Evolutionary conservation across 2,329 filamentous ascomycete genomes (phyloP), one percentile per base, ranked within the genome.

Genomic region (Colletotrichum higginsianum): DNA sequence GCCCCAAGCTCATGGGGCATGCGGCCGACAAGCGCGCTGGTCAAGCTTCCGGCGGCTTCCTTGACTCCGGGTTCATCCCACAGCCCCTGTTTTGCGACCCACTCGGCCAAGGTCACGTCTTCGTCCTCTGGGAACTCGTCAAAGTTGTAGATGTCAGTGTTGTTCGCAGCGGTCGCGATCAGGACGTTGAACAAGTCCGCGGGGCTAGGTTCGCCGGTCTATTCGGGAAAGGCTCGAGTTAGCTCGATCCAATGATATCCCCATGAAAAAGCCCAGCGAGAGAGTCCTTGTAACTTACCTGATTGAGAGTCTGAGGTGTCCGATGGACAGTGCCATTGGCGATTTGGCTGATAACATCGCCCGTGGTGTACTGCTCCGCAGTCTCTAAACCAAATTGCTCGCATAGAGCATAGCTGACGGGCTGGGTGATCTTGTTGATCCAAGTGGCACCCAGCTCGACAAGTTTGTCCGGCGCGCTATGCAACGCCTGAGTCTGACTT

Each of bases 1-100:
- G 74, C 72, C 21, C 76, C 76, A 26, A 74, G 42, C 11, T 77
- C 71, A n/a, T 74, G 65, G 2, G 74, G 62, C 23, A 72, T 71
- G n/a, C 74, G 75, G 6, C 75, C 75, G 21, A 76, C 52, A 8
- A 76, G 58, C n/a, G 49, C 56, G 13, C 61, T 30, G 4, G 62
- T 67, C 23, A 74, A 52, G 7, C 60, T 47, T 16, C 44, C 50
- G 12, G 50, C 35, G 16, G 61, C 35, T 49, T 23, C 38, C 21
- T 26, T 52, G 2, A 60, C 44, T 7, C 21, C 60, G 4, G 61
- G 52, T 1, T 64, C 13, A 2, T 69, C n/a, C 60, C 66, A 57
- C 15, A 64, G 47, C 8, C 47, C 42, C 15, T 26, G n/a, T 18
- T 58, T 21, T 11, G 26, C 60, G 3, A 60, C n/a, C 60, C 60